Conservation (phyloP, 2,329 filamentous ascomycete genomes). For the Colletotrichum cuscutae region DNA sequence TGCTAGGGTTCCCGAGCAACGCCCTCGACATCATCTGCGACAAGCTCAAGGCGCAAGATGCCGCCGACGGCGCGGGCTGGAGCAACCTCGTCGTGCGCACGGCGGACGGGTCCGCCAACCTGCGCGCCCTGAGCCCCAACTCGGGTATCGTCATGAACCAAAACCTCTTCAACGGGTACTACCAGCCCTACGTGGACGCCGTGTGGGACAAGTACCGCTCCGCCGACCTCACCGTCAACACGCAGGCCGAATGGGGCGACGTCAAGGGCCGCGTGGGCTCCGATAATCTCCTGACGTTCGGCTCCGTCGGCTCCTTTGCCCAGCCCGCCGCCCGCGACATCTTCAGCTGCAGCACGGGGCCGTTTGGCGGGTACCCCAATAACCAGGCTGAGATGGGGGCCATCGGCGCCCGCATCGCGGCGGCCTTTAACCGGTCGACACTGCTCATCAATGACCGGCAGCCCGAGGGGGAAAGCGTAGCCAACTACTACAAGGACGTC, state of each 20-base stretch:
- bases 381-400: slow-evolving; percentile 63
- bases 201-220: slow-evolving; percentile 62
- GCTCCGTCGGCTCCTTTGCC: slow-evolving; percentile 51
- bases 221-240: slow-evolving; percentile 60
- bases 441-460: slow-evolving; percentile 64
- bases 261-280: slow-evolving; percentile 54
- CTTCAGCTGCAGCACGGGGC: slow-evolving; percentile 65
- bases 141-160: slow-evolving; percentile 55
- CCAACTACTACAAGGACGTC: slow-evolving; percentile 62
- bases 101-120: slow-evolving; percentile 46
- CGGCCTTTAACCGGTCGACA: slow-evolving; percentile 80
- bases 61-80: slow-evolving; percentile 61
- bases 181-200: slow-evolving; percentile 57
- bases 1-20: slow-evolving; percentile 59
- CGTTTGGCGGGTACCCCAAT: slow-evolving; percentile 58
- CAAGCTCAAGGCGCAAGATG: slow-evolving; percentile 56
- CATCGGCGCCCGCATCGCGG: slow-evolving; percentile 78
- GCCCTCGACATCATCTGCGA: slow-evolving; percentile 58
- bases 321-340: slow-evolving; percentile 61
- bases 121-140: slow-evolving; percentile 66
- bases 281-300: slow-evolving; percentile 52
- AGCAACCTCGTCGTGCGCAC: slow-evolving; percentile 59
- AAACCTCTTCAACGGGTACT: slow-evolving; percentile 62
- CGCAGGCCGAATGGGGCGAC: slow-evolving; percentile 63
- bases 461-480: slow-evolving; percentile 60